Conservation (phyloP, 23 red algal genomes). For the Chondrus crispus region DNA sequence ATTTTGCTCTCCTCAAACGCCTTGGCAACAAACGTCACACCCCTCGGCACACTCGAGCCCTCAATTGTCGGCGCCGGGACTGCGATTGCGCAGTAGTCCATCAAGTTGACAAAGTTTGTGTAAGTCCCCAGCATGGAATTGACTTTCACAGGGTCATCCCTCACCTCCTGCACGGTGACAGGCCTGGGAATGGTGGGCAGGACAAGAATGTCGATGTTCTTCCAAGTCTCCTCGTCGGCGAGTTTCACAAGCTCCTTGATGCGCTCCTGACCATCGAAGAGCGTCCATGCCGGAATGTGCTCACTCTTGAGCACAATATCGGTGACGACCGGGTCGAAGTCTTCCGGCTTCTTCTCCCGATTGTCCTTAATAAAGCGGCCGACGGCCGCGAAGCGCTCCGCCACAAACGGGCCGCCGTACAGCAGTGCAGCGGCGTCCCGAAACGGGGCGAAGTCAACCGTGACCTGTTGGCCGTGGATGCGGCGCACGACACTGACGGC, state of each 20-base stretch:
- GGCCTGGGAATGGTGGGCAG: conserved; percentile 50
- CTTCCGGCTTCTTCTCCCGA: background rate
- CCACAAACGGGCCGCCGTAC: conserved; percentile 33
- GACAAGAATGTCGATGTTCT: conserved; percentile 27
- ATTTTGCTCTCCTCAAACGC: conserved; percentile 40
- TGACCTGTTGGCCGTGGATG: background rate
- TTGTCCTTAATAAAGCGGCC: conserved; percentile 35
- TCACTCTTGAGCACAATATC: conserved; percentile 17
- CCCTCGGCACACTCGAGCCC: background rate
- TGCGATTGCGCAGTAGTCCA: conserved; percentile 53
- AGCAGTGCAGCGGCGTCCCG: conserved; percentile 37
- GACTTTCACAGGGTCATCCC: conserved; percentile 9
- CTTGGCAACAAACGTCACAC: conserved; percentile 43
- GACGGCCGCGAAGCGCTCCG: conserved; percentile 46
- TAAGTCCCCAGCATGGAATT: conserved; percentile 64
- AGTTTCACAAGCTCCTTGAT: background rate
- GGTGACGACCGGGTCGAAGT: conserved; percentile 36
- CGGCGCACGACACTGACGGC: conserved; percentile 18
- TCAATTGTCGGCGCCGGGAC: conserved; percentile 2
- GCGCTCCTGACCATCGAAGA: background rate
- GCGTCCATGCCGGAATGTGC: background rate
- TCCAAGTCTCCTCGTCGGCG: conserved; percentile 33
- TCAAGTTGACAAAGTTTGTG: conserved; percentile 77
- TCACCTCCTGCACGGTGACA: conserved; percentile 1
- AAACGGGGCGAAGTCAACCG: conserved; percentile 30